Percentiles rank a stretch among this genome's conserved stretches.
phyloP scores from a whole-genome alignment of 2,329 filamentous ascomycete species.

The Pseudogymnoascus pannorum region DNA sequence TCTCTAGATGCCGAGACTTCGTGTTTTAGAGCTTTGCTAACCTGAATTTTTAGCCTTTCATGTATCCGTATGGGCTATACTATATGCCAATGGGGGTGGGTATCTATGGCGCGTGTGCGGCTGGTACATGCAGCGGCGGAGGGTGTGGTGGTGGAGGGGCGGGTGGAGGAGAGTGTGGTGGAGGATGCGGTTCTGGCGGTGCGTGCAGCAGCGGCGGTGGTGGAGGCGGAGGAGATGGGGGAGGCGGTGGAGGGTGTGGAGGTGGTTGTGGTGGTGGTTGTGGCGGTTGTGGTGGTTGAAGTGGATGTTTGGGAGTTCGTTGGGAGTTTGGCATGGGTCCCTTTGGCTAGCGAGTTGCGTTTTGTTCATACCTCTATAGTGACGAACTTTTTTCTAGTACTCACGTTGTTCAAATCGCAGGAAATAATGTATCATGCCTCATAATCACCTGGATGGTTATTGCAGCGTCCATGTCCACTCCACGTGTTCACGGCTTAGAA shows the following conservation, averaged over 20 bases:
- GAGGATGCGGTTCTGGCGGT: slow-evolving; percentile 36
- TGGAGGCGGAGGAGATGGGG: slow-evolving; percentile 25
- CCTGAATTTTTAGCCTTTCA: slow-evolving; percentile 12
- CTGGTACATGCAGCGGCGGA: slow-evolving; percentile 39
- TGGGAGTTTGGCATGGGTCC: background rate
- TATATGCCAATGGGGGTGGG: slow-evolving; percentile 20
- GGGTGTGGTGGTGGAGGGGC: too few relatives aligned
- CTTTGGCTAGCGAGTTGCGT: background rate
- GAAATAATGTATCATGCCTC: too few relatives aligned
- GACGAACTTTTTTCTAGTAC: background rate
- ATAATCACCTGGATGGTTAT: background rate
- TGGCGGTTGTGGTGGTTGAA: slow-evolving; percentile 11
- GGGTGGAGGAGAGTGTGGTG: slow-evolving; percentile 36
- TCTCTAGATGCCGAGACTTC: background rate
- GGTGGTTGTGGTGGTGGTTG: slow-evolving; percentile 17
- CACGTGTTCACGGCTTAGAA: background rate
- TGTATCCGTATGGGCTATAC: slow-evolving; percentile 26
- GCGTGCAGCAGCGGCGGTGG: slow-evolving; percentile 25
- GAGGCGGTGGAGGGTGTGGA: slow-evolving; percentile 20
- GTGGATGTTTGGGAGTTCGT: background rate
- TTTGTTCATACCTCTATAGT: background rate
- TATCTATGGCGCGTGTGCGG: slow-evolving; percentile 19
- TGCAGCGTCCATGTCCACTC: background rate
- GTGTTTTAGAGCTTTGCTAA: slow-evolving; percentile 22
- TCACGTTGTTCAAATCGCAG: too few relatives aligned